Conservation (phyloP, 768 basidiomycete genomes). For the Tulasnella sp. region DNA sequence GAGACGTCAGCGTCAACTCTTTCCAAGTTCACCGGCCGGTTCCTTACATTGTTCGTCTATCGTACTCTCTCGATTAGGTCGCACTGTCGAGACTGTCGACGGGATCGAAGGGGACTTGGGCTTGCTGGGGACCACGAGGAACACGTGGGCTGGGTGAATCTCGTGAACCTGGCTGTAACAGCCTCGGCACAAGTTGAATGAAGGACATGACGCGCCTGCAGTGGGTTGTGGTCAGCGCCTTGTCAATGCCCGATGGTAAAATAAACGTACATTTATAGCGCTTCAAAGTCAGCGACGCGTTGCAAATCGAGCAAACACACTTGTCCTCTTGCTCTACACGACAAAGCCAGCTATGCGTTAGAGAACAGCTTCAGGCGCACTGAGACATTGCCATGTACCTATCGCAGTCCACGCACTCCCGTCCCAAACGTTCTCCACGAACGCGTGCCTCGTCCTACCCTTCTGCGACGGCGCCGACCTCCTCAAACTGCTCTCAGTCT, state of each 20-base stretch:
- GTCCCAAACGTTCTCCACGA: constrained; percentile 71
- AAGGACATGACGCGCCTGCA: constrained; percentile 49
- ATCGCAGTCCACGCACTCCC: constrained; percentile 78
- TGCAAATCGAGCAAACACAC: constrained; percentile 73
- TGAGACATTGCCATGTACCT: constrained; percentile 38
- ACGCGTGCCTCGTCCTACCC: constrained; percentile 73
- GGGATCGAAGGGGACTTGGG: background rate
- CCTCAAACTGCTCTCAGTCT: background rate
- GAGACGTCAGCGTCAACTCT: background rate
- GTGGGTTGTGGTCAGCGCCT: no score
- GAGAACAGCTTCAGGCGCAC: background rate
- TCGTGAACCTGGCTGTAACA: constrained; percentile 88
- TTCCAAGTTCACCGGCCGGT: background rate
- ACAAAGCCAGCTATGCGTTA: background rate
- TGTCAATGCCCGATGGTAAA: no score
- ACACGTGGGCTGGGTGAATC: constrained; percentile 81
- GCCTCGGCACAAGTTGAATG: constrained; percentile 69
- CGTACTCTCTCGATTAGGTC: background rate
- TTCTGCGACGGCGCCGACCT: constrained; percentile 45
- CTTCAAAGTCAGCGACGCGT: constrained; percentile 42
- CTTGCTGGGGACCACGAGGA: constrained; percentile 62
- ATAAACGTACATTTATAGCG: constrained; percentile 64
- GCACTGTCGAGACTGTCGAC: background rate
- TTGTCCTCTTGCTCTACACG: constrained; percentile 60
- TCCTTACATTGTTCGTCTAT: constrained; percentile 15